A percentile compares a stretch with the other conserved stretches of the same genome.
phyloP scores from a whole-genome alignment of 2,329 filamentous ascomycete genomes.

The Paecilomyces niveus region DNA sequence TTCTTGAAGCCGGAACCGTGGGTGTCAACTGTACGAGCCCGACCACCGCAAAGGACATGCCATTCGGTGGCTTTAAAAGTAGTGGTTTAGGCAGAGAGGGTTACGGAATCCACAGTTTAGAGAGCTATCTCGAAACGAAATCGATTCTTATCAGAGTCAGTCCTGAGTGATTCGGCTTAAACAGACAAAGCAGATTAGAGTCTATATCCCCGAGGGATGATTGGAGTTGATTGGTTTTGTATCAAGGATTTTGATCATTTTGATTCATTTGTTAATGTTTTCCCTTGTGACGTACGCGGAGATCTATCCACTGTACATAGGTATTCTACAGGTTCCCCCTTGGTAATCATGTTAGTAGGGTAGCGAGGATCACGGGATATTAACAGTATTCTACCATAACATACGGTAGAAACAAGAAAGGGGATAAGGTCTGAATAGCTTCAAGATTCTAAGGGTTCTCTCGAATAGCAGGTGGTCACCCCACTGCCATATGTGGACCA shows the following conservation, averaged over 20 bases:
- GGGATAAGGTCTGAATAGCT: no score
- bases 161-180: neutral
- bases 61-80: conserved; percentile 39
- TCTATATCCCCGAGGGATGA: neutral
- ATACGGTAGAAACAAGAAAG: no score
- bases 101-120: conserved; percentile 24
- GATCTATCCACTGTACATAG: no score
- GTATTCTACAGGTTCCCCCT: no score
- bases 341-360: no score
- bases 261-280: no score
- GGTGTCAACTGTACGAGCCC: conserved; percentile 31
- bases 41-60: conserved; percentile 29
- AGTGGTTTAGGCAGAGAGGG: conserved; percentile 34
- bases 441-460: no score
- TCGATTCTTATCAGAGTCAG: conserved; percentile 18
- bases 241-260: neutral
- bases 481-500: no score
- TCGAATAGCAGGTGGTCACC: no score
- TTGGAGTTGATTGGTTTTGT: neutral
- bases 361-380: no score
- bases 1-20: conserved; percentile 20
- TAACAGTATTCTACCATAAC: no score
- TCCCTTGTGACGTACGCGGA: no score
- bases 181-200: neutral
- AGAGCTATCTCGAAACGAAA: conserved; percentile 27